phyloP scores from a whole-genome alignment of 805 yeast genomes.

The Starmerella lactis-condensi region DNA sequence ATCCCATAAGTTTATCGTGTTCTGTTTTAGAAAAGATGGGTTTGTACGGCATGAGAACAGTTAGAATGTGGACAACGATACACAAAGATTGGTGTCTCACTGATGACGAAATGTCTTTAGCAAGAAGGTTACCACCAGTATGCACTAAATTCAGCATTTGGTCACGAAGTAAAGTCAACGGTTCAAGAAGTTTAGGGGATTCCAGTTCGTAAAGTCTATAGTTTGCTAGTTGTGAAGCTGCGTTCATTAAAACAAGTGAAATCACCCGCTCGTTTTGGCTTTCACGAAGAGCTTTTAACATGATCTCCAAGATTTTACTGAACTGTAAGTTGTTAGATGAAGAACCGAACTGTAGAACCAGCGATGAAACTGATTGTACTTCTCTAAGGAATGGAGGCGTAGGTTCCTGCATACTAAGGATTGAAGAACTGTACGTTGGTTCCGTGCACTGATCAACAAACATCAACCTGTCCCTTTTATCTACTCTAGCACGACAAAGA shows the following conservation, averaged over 20 bases:
- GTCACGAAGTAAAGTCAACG: constrained; percentile 6
- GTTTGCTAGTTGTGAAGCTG: constrained; percentile 31
- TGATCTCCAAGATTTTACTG: constrained; percentile 23
- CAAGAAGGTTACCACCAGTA: constrained; percentile 6
- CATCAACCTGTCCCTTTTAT: constrained; percentile 9
- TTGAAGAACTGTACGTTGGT: constrained; percentile 11
- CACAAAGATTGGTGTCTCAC: constrained; percentile 24
- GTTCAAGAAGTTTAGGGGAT: constrained; percentile 14
- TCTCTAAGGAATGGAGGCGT: constrained; percentile 25
- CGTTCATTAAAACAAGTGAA: constrained; percentile 43
- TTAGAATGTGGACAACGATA: constrained; percentile 35
- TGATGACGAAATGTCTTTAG: constrained; percentile 1
- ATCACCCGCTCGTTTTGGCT: constrained; percentile 42
- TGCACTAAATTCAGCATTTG: constrained; percentile 3
- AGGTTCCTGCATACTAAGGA: constrained; percentile 21
- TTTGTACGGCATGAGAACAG: constrained; percentile 35
- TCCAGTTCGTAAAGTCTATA: constrained; percentile 28
- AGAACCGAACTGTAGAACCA: constrained; percentile 16
- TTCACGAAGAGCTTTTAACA: constrained; percentile 28
- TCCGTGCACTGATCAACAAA: constrained; percentile 14
- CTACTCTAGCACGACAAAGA: constrained; percentile 13
- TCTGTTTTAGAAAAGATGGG: constrained; percentile 35
- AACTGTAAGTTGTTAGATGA: background rate
- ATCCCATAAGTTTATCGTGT: constrained; percentile 43
- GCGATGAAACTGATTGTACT: constrained; percentile 21